A percentile compares a stretch with the other conserved stretches of the same genome.
phyloP scores from a whole-genome alignment of 2,329 filamentous ascomycete genomes.

The Claviceps cyperi region DNA sequence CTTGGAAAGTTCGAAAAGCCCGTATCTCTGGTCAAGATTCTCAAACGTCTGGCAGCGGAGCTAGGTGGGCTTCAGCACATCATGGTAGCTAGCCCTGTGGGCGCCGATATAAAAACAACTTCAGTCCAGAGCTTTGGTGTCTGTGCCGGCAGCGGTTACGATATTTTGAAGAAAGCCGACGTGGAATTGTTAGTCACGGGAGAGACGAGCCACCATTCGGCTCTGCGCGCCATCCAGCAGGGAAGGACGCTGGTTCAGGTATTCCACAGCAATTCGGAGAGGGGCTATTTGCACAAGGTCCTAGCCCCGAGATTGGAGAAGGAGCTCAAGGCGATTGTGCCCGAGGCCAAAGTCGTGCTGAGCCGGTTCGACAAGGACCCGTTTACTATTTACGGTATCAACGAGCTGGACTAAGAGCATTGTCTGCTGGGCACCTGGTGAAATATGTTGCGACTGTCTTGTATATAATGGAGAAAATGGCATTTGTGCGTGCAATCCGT shows the following conservation, averaged over 20 bases:
- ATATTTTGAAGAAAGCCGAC: constrained; percentile 52
- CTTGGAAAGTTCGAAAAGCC: constrained; percentile 26
- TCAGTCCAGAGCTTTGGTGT: constrained; percentile 60
- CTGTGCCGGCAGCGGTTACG: constrained; percentile 77
- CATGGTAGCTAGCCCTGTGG: constrained; percentile 39
- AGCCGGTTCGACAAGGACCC: constrained; percentile 78
- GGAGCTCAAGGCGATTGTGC: constrained; percentile 35
- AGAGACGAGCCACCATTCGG: constrained; percentile 87
- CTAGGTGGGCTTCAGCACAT: constrained; percentile 49
- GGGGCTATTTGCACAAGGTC: constrained; percentile 61
- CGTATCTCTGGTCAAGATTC: constrained; percentile 27
- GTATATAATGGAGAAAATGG: not conserved
- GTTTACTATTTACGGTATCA: constrained; percentile 57
- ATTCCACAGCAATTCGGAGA: constrained; percentile 89
- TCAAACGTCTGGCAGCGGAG: constrained; percentile 44
- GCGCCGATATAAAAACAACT: constrained; percentile 18
- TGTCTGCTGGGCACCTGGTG: not conserved
- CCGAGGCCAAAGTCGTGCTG: constrained; percentile 49
- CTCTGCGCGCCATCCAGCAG: constrained; percentile 70
- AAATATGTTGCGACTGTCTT: not conserved
- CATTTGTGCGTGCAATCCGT: not conserved
- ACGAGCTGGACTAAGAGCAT: constrained; percentile 16
- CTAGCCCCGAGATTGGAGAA: constrained; percentile 52
- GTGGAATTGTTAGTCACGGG: constrained; percentile 82
- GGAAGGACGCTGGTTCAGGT: constrained; percentile 71